Evolutionary conservation across 148 eudicot genomes (phyloP).

Genomic region (Chenopodium berlandieri): DNA sequence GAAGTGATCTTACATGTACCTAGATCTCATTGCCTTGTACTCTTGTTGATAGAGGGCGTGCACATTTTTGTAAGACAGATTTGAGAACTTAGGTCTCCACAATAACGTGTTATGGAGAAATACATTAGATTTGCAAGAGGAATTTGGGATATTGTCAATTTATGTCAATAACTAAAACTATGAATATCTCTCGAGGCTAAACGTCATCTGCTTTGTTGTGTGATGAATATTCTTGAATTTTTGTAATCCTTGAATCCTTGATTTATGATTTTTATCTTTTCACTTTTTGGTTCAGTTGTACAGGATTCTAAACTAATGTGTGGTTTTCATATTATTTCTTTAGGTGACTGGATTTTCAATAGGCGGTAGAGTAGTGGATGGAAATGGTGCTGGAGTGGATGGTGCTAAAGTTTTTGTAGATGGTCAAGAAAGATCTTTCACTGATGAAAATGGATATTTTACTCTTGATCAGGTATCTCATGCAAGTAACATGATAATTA

Average conservation of each 20-base stretch:
- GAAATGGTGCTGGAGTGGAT: conserved; percentile 76
- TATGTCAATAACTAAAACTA: neutral
- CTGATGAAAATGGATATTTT: conserved; percentile 87
- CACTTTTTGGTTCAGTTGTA: neutral
- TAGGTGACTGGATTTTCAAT: conserved; percentile 98
- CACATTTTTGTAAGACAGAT: too few relatives aligned
- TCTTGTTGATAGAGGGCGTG: too few relatives aligned
- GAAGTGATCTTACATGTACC: neutral
- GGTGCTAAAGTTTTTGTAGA: conserved; percentile 77
- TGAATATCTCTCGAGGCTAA: neutral
- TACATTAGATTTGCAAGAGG: neutral
- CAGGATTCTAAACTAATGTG: conserved; percentile 4
- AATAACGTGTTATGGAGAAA: neutral
- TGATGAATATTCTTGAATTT: neutral
- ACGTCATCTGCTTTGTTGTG: neutral
- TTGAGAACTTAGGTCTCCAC: neutral
- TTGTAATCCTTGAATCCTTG: too few relatives aligned
- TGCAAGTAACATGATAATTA: neutral
- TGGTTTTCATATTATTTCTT: conserved; percentile 13
- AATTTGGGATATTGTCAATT: neutral
- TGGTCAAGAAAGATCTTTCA: conserved; percentile 79
- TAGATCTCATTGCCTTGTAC: too few relatives aligned
- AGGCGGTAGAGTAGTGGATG: conserved; percentile 95
- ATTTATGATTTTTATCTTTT: neutral
- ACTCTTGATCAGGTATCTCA: conserved; percentile 93